Evolutionary conservation across 768 basidiomycete genomes (phyloP).

Genomic region (Fomitopsis pulvina): DNA sequence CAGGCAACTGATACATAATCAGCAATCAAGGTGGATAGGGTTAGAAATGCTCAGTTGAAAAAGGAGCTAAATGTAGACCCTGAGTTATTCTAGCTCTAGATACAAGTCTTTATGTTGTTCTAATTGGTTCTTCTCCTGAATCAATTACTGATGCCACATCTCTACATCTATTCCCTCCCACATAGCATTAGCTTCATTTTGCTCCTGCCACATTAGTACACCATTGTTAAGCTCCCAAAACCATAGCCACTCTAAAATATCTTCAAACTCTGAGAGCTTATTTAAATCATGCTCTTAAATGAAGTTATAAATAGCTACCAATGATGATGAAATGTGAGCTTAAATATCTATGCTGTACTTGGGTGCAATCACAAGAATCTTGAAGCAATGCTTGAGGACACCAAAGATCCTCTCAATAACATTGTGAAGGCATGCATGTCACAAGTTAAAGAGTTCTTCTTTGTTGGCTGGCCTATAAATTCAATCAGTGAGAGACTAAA

Average conservation of each 20-base stretch:
- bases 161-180: slow-evolving; percentile 24
- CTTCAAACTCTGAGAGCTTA: neutral
- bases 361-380: slow-evolving; percentile 8
- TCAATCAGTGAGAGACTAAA: neutral
- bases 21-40: no score
- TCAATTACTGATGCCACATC: slow-evolving; percentile 22
- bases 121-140: neutral
- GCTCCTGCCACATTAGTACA: neutral
- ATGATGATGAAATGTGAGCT: slow-evolving; percentile 21
- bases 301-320: slow-evolving; percentile 28
- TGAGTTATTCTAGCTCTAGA: no score
- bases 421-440: slow-evolving; percentile 15
- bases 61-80: no score
- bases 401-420: slow-evolving; percentile 20
- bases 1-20: no score
- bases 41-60: no score
- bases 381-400: slow-evolving; percentile 13
- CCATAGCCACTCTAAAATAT: neutral
- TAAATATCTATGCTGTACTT: slow-evolving; percentile 22
- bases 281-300: slow-evolving; percentile 19
- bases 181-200: slow-evolving; percentile 5
- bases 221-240: neutral
- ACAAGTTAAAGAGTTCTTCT: slow-evolving; percentile 17
- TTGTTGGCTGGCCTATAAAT: slow-evolving; percentile 9
- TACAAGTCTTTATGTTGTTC: no score